phyloP scores from a whole-genome alignment of 768 basidiomycete species.

The Sporobolomyces phaffii region DNA sequence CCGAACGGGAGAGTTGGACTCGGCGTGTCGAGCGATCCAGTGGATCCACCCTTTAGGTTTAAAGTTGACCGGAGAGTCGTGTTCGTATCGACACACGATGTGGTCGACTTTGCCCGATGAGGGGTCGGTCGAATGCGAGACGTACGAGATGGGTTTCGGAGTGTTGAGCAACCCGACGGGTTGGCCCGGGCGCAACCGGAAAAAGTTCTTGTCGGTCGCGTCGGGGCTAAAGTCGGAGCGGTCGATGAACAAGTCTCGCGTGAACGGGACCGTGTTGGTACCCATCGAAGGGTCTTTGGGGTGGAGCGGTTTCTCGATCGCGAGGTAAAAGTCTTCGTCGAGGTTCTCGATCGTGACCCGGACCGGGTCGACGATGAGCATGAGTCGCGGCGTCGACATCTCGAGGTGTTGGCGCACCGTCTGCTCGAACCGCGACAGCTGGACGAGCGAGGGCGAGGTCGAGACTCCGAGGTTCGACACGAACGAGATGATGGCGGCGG shows the following conservation, averaged over 20 bases:
- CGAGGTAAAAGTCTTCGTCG: conserved; percentile 70
- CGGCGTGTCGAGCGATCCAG: conserved; percentile 83
- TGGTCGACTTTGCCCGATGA: conserved; percentile 67
- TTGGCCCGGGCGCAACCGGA: conserved; percentile 94
- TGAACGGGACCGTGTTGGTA: conserved; percentile 71
- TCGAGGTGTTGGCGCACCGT: conserved; percentile 82
- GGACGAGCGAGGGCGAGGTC: conserved; percentile 71
- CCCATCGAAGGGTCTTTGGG: conserved; percentile 88
- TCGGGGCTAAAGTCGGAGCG: conserved; percentile 83
- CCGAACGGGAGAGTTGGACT: conserved; percentile 70
- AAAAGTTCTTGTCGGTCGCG: conserved; percentile 80
- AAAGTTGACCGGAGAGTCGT: conserved; percentile 52
- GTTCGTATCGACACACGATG: conserved; percentile 69
- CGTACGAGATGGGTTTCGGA: conserved; percentile 84
- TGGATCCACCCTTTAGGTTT: conserved; percentile 94
- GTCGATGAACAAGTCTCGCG: conserved; percentile 85
- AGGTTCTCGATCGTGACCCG: conserved; percentile 89
- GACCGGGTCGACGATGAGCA: conserved; percentile 84
- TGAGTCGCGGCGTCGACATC: conserved; percentile 72
- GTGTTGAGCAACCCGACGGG: conserved; percentile 93
- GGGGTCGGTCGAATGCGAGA: conserved; percentile 74
- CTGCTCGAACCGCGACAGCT: conserved; percentile 83
- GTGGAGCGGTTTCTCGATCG: conserved; percentile 85
- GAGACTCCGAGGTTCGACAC: conserved; percentile 93
- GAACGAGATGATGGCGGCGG: conserved; percentile 87